These are phyloP conservation scores for Cinchona pubescens DNA, from an alignment of 257 asterid genomes.

Conservation along the genomic window DNA sequence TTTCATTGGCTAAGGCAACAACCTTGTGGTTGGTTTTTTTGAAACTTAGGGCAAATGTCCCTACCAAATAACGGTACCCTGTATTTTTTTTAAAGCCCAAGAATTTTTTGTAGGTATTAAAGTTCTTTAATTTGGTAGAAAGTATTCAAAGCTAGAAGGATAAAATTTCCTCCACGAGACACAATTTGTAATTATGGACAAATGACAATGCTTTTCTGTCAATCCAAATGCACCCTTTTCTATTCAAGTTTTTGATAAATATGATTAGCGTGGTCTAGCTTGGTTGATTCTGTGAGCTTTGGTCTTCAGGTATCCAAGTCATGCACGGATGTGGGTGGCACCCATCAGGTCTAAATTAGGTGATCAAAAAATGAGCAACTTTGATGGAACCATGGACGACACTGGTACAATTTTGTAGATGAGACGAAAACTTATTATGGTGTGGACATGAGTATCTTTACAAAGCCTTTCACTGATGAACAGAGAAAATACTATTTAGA, in stretches of 20 bases:
- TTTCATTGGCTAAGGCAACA: neutral
- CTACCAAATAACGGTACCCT: neutral
- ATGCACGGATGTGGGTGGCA: conserved; percentile 94
- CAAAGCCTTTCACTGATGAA: conserved; percentile 66
- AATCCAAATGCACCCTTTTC: too few relatives aligned
- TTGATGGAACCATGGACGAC: conserved; percentile 63
- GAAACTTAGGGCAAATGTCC: neutral
- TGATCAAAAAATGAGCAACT: conserved; percentile 64
- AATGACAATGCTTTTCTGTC: neutral
- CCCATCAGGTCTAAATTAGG: conserved; percentile 74
- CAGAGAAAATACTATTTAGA: conserved; percentile 78
- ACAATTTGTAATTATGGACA: too few relatives aligned
- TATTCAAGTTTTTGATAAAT: neutral
- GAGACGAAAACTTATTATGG: conserved; percentile 72
- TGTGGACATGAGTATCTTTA: conserved; percentile 78
- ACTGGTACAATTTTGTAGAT: conserved; percentile 63
- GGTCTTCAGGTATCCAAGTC: conserved; percentile 90
- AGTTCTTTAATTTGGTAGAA: neutral
- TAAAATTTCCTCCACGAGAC: too few relatives aligned
- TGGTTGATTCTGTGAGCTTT: conserved; percentile 5
- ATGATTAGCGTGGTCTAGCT: neutral
- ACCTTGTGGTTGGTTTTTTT: neutral
- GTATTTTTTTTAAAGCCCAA: neutral
- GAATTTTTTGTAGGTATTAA: neutral
- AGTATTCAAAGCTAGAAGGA: too few relatives aligned